Conservation (phyloP, 805 yeast genomes). For the Barnettozyma californica region DNA sequence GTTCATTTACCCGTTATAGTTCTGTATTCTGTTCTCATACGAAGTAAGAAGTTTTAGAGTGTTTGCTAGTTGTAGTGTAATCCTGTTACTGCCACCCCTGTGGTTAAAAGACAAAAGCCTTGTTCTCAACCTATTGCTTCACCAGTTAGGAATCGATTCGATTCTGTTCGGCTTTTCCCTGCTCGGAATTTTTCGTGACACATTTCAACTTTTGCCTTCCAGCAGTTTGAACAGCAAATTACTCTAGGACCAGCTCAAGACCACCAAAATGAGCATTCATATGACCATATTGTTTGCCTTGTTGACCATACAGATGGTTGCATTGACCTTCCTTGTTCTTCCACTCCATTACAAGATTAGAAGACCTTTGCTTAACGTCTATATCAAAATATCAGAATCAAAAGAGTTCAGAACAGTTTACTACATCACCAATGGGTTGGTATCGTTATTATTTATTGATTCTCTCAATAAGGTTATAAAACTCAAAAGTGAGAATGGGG, state of each 20-base stretch:
- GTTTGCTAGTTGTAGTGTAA: too few relatives aligned
- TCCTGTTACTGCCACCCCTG: too few relatives aligned
- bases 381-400: constrained; percentile 30
- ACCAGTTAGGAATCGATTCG: too few relatives aligned
- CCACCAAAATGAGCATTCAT: constrained; percentile 19
- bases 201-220: not conserved
- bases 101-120: too few relatives aligned
- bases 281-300: constrained; percentile 36
- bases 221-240: not conserved
- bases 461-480: constrained; percentile 42
- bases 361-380: constrained; percentile 34
- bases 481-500: constrained; percentile 22
- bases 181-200: not conserved
- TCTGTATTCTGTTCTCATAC: not conserved
- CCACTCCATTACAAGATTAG: constrained; percentile 52
- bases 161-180: too few relatives aligned
- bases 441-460: constrained; percentile 48
- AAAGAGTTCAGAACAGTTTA: constrained; percentile 42
- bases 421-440: constrained; percentile 36
- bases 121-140: too few relatives aligned
- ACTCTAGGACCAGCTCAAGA: not conserved
- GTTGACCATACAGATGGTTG: constrained; percentile 47
- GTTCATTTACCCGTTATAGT: constrained; percentile 43
- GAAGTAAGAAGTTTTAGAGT: too few relatives aligned
- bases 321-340: constrained; percentile 41